Base-by-base conservation (phyloP, 2,329 filamentous ascomycete genomes). In the Colletotrichum sp. region DNA sequence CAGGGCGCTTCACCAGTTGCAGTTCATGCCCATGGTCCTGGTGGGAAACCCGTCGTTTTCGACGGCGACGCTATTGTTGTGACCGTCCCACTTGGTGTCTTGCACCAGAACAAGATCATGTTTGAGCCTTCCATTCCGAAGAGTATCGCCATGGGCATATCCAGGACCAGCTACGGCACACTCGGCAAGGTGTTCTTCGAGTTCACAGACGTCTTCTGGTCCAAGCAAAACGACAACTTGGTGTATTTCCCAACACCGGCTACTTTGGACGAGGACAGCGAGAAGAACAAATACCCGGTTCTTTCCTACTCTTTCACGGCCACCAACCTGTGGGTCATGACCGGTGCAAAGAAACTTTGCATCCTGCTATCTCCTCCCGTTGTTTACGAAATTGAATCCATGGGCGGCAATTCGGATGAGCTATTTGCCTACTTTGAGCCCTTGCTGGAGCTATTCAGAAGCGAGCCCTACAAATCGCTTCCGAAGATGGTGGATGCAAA, bases 201-300 rank as follows among this genome's bases (percentile, higher is more conserved):
- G 69, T 71, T 71, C n/a, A 4, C n/a, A 15, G 69, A 71, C 10
- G 59, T 64, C 34, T 71, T 71, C 26, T 71, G 69, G 69, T 71
- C 69, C 9, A 49, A 26, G 10, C 32, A 71, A n/a, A 63, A 71
- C 28, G 69, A 71, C 36, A 28, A n/a, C 18, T n/a, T 70, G 32
- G 30, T 60, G 15, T 71, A 65, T 28, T 71, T 32, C 39, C 69
- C 69, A 2, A 64, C 69, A 9, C 69, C 69, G 8, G 30, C 69
- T 9, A 28, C 21, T 7, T 39, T 71, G 15, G 59, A 21, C 26
- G 39, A 71, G 24, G 59, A 64, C n/a, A 71, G 69, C n/a, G 24
- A 71, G 39, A 64, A 55, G 36, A 24, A 34, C 15, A 49, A 64
- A 28, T 64, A 65, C 24, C 69, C 39, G 13, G 39, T 65, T 15